Base-by-base conservation (phyloP, 2,329 filamentous ascomycete species). In the Phyllosticta paracitricarpa region DNA sequence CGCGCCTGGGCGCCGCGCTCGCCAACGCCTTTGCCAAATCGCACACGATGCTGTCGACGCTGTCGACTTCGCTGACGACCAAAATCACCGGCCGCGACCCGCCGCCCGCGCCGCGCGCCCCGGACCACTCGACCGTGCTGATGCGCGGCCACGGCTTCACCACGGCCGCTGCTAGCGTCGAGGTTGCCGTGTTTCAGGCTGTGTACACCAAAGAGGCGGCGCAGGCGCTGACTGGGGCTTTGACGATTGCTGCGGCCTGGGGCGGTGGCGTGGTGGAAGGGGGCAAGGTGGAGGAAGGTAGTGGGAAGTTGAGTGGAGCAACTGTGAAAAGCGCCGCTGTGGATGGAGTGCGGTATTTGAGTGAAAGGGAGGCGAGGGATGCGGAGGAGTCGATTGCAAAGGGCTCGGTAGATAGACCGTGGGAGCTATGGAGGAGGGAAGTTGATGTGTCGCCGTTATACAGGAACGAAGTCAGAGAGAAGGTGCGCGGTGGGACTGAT, bases 121-220 rank as follows among this genome's bases (percentile, higher is more conserved):
- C 73, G 1, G 68, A 74, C 51, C 70, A 75, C 61, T 66, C 69
- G 2, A 70, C 73, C 7, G 69, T 76, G 8, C 65, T 76, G 22
- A 75, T 78, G 69, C 75, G 76, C 58, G 72, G 73, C 1, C 77
- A 79, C 63, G 78, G 78, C 25, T 79, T 79, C 63, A 77, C 76
- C 1, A 75, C 73, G 10, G 67, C 74, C 0, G 77, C 75, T 0
- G 66, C 68, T 2, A 70, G 71, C 8, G 75, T 79, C 60, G 73
- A 78, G 65, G 76, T 78, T 64, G 76, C 73, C 0, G 77, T 79
- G 0, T 78, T 74, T 63, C 73, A 77, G 59, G 73, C 76, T 1
- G 73, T 78, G 22, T 79, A 76, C 64, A 78, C 76, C 5, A 68
- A 65, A 24, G 69, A 72, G 59, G 70, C 70, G 51, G 77, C 78